Base-by-base conservation (phyloP, 2,329 filamentous ascomycete species). In the Pyrenochaeta sp. region DNA sequence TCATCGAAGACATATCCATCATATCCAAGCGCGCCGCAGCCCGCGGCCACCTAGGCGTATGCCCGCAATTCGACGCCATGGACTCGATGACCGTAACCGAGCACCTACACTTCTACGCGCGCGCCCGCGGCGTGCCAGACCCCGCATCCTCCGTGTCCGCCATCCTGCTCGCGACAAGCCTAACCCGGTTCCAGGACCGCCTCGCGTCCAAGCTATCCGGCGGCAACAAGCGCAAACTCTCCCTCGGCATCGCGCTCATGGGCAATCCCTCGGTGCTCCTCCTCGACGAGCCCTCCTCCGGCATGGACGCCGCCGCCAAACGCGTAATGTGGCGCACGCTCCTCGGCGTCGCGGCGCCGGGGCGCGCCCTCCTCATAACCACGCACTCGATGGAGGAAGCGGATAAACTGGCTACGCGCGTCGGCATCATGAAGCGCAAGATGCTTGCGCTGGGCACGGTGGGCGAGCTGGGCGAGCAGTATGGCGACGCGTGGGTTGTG, bases 321-420 rank as follows among this genome's bases (percentile, higher is more conserved):
- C 83, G 93, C 28, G 82, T 95, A 54, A 96, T 97, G 89, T 96
- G 93, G 93, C 84, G 84, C 43, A 96, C 91, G 0, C 78, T 96
- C 1, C 82, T 83, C 3, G 81, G 84, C 1, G 85, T 92, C 3
- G 85, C 87, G 0, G 81, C 63, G 7, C 65, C 84, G 0, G 90
- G 90, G 0, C 82, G 92, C n/a, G 89, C 87, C 0, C 83, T 96
- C 11, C 78, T 97, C 2, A 80, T 97, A 13, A 96, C 93, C 0
- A 96, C 93, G 0, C 93, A 97, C 69, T 89, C 84, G 35, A 96
- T 96, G 91, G 92, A 96, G 68, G 93, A 96, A 72, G 93, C 92
- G 0, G 90, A 96, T 62, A 91, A 91, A 1, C 78, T 97, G 2
- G 92, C 92, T 0, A 85, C 84, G 20, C 81, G 90, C 1, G 90